Evolutionary conservation across 2,329 filamentous ascomycete genomes (phyloP).

Genomic region (Pestalotiopsis sp.): DNA sequence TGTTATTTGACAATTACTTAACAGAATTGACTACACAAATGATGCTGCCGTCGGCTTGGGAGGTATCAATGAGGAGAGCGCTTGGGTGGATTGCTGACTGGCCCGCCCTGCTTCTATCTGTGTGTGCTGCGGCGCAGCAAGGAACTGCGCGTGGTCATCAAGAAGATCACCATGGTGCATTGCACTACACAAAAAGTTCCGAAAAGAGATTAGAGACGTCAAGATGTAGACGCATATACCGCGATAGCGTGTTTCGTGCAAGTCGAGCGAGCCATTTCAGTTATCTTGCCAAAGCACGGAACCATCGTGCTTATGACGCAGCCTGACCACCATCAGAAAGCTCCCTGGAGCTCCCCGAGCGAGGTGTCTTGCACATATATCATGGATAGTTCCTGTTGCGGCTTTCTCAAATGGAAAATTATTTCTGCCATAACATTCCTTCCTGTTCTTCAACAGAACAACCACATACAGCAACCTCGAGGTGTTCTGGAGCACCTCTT

Average conservation of each 20-base stretch:
- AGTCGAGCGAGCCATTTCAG: not conserved
- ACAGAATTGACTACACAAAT: too few species aligned
- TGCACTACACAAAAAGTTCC: not conserved
- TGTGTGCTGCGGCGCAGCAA: not conserved
- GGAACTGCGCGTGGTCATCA: not conserved
- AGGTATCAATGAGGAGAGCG: too few species aligned
- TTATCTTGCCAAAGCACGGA: not conserved
- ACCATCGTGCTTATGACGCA: not conserved
- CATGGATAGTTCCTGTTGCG: not conserved
- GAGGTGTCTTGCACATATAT: not conserved
- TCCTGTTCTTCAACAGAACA: not conserved
- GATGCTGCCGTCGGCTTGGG: too few species aligned
- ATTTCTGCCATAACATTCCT: not conserved
- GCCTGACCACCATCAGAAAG: not conserved
- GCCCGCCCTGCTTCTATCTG: not conserved
- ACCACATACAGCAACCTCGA: not conserved
- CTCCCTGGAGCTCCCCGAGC: not conserved
- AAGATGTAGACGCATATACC: not conserved
- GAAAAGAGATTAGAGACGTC: not conserved
- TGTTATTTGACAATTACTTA: too few species aligned
- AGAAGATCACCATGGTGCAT: not conserved
- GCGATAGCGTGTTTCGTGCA: not conserved
- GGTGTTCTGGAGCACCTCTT: not conserved
- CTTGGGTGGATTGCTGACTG: not conserved
- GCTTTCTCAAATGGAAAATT: not conserved